These are phyloP conservation scores for Cephaloascus fragrans DNA, from an alignment of 805 yeast genomes.

Conservation along the genomic window DNA sequence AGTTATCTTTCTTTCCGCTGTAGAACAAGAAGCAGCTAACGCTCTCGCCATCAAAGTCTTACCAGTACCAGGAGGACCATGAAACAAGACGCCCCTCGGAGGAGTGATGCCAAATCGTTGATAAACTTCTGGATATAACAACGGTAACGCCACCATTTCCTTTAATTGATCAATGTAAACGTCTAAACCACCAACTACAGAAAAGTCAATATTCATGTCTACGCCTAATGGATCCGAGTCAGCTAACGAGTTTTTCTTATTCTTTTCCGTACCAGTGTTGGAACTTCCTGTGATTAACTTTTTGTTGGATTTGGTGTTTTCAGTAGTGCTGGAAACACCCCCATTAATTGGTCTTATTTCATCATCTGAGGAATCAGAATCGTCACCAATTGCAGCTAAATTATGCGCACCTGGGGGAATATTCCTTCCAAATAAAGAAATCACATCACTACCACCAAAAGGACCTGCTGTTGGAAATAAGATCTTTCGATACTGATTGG, in stretches of 20 bases:
- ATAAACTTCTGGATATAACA: constrained; percentile 88
- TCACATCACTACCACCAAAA: constrained; percentile 92
- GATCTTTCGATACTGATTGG: constrained; percentile 48
- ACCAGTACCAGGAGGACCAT: constrained; percentile 99
- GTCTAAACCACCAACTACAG: constrained; percentile 86
- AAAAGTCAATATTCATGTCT: constrained; percentile 75
- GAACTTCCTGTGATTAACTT: constrained; percentile 19
- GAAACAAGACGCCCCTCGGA: constrained; percentile 94
- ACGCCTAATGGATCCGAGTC: constrained; percentile 92
- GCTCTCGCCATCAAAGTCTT: constrained; percentile 98
- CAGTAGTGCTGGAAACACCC: constrained; percentile 26
- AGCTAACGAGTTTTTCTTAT: constrained; percentile 55
- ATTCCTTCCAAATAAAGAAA: constrained; percentile 68
- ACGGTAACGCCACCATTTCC: constrained; percentile 93
- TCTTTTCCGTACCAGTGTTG: constrained; percentile 21
- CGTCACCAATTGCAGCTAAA: constrained; percentile 19
- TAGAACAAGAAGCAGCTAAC: constrained; percentile 87
- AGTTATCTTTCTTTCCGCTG: constrained; percentile 77
- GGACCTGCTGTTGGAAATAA: constrained; percentile 94
- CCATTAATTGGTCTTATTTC: constrained; percentile 38
- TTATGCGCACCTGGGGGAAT: constrained; percentile 39
- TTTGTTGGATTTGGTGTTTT: constrained; percentile 9
- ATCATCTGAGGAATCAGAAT: constrained; percentile 57
- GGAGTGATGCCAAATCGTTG: constrained; percentile 87
- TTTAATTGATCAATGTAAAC: constrained; percentile 85